Base-by-base conservation (phyloP, 2,329 filamentous ascomycete genomes). In the Fusarium mundagurra region DNA sequence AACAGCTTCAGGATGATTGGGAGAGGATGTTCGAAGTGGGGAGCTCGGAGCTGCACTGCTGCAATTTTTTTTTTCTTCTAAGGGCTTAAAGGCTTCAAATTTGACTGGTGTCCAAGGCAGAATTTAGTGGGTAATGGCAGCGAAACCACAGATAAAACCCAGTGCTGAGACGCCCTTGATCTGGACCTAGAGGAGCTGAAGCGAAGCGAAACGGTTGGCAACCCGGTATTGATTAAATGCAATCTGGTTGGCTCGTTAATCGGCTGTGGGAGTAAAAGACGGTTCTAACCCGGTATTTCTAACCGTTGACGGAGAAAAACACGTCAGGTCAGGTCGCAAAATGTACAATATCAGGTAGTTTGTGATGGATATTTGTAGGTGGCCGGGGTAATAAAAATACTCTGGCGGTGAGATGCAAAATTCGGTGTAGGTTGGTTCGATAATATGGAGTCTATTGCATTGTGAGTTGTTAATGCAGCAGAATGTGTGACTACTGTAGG, bases 1-100 rank as follows among this genome's bases (percentile, higher is more conserved):
- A 60, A 64, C 58, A 76, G 62, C 62, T 67, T 63, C 53, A 76
- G 61, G 50, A 41, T 74, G 72, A 78, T 78, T 78, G 76, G 76
- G 71, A 69, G 74, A 68, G 55, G 20, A 58, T 27, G 58, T 67
- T 36, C 31, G 48, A 66, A 76, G 77, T 76, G 77, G 76, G 41
- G 75, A 76, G 72, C 76, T 78, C 65, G 67, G 74, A 67, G 57
- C 64, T 73, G 59, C 60, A 58, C 67, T 61, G 63, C 47, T 72
- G 62, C 59, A 75, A 65, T 69, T 74, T 76, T 77, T 54, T 43
- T 41, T 7, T 33, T 64, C 39, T 36, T 57, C 44, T 41, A 34
- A 76, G 74, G 76, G 70, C 57, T 69, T 64, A 41, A 55, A 71
- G 55, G 70, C 64, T 65, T 63, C 65, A 63, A 76, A 73, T 73